Percentiles rank a stretch among this genome's conserved stretches.
These are phyloP conservation scores for Cladosporium sp. DNA, from an alignment of 2,329 filamentous ascomycete species.

Conservation along the genomic window DNA sequence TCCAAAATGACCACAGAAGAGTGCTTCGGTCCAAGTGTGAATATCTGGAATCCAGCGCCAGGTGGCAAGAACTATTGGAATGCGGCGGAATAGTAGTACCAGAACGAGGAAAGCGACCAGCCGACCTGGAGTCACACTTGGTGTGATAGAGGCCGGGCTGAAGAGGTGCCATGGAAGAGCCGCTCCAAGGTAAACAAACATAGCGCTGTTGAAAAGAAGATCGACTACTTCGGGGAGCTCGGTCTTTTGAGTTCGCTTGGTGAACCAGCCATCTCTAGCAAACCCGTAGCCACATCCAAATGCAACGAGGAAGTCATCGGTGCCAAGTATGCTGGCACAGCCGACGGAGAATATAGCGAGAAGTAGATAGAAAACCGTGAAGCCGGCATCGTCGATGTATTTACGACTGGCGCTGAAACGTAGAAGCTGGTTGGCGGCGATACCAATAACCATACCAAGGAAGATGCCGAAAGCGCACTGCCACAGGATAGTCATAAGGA, in stretches of 20 bases:
- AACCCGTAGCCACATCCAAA: constrained; percentile 55
- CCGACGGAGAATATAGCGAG: constrained; percentile 51
- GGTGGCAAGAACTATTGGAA: constrained; percentile 48
- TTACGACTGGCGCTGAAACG: constrained; percentile 42
- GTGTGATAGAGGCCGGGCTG: constrained; percentile 35
- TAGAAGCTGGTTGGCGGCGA: constrained; percentile 44
- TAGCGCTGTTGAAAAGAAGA: constrained; percentile 51
- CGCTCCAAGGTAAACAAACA: constrained; percentile 55
- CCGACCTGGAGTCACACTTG: constrained; percentile 36
- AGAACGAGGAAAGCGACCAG: constrained; percentile 46
- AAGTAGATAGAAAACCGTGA: constrained; percentile 54
- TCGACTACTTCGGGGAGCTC: constrained; percentile 50
- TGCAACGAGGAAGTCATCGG: constrained; percentile 54
- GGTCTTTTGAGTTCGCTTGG: constrained; percentile 43
- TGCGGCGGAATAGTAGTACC: constrained; percentile 49
- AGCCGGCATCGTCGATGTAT: constrained; percentile 48
- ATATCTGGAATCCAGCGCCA: constrained; percentile 49
- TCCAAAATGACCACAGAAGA: constrained; percentile 55
- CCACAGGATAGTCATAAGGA: constrained; percentile 53
- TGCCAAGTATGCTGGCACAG: constrained; percentile 48
- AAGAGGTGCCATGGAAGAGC: constrained; percentile 52
- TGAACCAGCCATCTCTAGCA: constrained; percentile 51
- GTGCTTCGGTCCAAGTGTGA: constrained; percentile 47
- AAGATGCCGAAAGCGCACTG: constrained; percentile 49
- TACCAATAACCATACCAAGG: constrained; percentile 47